Evolutionary conservation across 768 basidiomycete species (phyloP).

Genomic region (Scleroderma citrinum): DNA sequence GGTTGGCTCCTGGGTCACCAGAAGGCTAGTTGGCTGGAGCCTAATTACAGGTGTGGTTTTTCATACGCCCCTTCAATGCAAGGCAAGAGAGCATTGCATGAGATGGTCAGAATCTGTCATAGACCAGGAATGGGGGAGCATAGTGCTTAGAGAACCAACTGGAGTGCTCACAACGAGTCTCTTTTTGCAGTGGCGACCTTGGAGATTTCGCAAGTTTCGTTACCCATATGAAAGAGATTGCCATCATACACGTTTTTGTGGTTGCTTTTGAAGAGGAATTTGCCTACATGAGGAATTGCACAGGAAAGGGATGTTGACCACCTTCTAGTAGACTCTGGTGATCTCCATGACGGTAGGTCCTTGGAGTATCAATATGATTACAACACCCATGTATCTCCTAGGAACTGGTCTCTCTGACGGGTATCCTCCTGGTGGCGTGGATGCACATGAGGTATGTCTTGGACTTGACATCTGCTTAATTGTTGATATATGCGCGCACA

Average conservation of each 20-base stretch:
- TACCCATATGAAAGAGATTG: constrained; percentile 71
- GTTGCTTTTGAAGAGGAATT: background rate
- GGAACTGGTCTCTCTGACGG: constrained; percentile 78
- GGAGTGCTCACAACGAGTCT: background rate
- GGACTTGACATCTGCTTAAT: background rate
- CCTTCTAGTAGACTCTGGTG: constrained; percentile 77
- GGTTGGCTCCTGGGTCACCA: constrained; percentile 84
- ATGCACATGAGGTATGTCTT: constrained; percentile 58
- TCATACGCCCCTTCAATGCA: background rate
- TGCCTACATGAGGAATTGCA: background rate
- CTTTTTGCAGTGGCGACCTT: constrained; percentile 43
- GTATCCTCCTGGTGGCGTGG: constrained; percentile 60
- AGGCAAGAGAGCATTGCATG: too few species aligned
- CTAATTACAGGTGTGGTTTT: constrained; percentile 54
- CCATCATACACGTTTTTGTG: constrained; percentile 38
- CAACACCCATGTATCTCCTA: constrained; percentile 18
- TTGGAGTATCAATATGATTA: background rate
- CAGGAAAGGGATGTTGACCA: constrained; percentile 74
- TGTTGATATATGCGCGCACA: background rate
- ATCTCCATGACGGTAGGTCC: constrained; percentile 57
- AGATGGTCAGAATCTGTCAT: too few species aligned
- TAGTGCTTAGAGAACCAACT: too few species aligned
- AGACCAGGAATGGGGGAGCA: background rate
- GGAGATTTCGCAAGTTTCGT: constrained; percentile 91
- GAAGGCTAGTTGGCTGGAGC: constrained; percentile 64